These are phyloP conservation scores for Clonostachys rhizophaga DNA, from an alignment of 2,329 filamentous ascomycete species.

Conservation along the genomic window DNA sequence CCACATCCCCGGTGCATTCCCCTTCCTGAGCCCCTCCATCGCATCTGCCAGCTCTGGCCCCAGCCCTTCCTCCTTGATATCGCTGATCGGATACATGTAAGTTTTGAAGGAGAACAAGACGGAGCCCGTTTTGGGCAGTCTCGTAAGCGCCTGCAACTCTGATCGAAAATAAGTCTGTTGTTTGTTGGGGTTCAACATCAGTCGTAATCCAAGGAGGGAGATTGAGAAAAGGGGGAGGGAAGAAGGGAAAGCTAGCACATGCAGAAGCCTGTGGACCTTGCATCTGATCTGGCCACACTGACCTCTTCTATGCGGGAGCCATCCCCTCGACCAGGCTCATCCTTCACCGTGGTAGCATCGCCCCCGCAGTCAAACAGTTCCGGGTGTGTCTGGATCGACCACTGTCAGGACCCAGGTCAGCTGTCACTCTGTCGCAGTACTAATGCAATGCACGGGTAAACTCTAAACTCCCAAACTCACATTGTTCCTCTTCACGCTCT, in stretches of 20 bases:
- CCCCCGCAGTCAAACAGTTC: conserved; percentile 23
- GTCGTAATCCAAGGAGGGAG: neutral
- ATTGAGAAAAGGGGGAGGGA: neutral
- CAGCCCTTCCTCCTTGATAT: conserved; percentile 43
- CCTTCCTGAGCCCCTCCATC: conserved; percentile 43
- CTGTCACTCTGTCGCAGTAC: neutral
- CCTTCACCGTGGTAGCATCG: neutral
- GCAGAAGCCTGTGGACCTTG: neutral
- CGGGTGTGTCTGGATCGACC: conserved; percentile 39
- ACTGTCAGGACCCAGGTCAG: conserved; percentile 22
- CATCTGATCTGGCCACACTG: conserved; percentile 1
- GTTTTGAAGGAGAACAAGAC: conserved; percentile 54
- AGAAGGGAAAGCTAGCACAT: too few species aligned
- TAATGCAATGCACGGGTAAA: neutral
- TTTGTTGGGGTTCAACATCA: neutral
- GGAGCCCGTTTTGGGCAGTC: conserved; percentile 38
- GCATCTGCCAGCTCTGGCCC: conserved; percentile 42
- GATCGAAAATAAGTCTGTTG: conserved; percentile 19
- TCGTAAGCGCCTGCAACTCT: conserved; percentile 46
- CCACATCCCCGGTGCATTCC: conserved; percentile 51
- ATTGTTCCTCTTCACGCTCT: conserved; percentile 43
- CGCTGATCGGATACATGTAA: conserved; percentile 40
- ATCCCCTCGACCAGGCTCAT: conserved; percentile 13
- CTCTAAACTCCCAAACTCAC: conserved; percentile 18
- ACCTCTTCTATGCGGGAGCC: conserved; percentile 32